Conservation (phyloP, 305 asterid genomes). For the Solanum hybrid region DNA sequence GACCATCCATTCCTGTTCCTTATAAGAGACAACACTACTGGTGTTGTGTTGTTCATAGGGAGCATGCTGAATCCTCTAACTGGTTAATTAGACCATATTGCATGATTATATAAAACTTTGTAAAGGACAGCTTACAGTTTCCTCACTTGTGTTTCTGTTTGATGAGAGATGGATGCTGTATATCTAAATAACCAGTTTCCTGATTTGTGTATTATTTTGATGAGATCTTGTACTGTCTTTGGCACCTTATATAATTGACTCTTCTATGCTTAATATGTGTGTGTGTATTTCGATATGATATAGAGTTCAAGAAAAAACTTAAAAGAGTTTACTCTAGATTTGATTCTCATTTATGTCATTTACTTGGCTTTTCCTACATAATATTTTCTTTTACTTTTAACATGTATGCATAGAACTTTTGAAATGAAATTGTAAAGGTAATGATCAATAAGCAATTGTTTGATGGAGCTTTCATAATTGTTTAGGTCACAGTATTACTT, state of each 20-base stretch:
- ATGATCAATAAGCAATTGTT: not conserved
- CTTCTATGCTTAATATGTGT: not conserved
- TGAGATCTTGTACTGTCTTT: not conserved
- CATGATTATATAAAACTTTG: no score
- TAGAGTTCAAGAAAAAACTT: not conserved
- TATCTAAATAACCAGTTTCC: no score
- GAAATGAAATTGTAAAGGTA: not conserved
- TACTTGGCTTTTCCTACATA: no score
- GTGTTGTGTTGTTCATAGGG: slow-evolving; percentile 1
- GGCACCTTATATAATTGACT: not conserved
- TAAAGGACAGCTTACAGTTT: no score
- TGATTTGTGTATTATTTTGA: not conserved
- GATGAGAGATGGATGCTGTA: no score
- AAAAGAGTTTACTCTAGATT: not conserved
- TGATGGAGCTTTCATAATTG: not conserved
- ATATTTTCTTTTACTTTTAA: no score
- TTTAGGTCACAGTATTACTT: not conserved
- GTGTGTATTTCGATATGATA: not conserved
- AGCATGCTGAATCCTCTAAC: not conserved
- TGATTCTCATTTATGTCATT: no score
- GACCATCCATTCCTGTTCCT: slow-evolving; percentile 59
- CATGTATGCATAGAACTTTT: not conserved
- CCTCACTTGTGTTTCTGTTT: no score
- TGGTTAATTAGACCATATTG: not conserved
- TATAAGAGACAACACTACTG: not conserved